Conservation (phyloP, 1,284 basidiomycete species). For the Puccinia horiana region DNA sequence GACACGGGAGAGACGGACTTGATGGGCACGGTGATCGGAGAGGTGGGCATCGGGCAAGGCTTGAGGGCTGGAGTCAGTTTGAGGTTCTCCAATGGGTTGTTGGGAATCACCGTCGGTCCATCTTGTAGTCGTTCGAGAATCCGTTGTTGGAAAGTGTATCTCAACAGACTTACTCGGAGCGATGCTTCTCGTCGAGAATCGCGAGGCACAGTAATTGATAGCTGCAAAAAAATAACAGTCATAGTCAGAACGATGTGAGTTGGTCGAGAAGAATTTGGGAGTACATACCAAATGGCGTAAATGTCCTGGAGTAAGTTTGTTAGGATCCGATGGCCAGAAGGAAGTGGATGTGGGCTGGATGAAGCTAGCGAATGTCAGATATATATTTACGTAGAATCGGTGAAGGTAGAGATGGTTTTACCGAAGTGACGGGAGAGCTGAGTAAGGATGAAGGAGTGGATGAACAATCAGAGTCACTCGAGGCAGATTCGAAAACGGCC, state of each 20-base stretch:
- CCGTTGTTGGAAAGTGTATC: slow-evolving; percentile 1
- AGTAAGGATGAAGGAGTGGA: neutral
- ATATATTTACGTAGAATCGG: neutral
- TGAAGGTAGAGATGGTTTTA: neutral
- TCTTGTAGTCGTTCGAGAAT: neutral
- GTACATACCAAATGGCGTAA: slow-evolving; percentile 16
- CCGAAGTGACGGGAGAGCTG: slow-evolving; percentile 21
- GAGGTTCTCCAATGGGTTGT: neutral
- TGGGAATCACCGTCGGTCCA: neutral
- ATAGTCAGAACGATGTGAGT: neutral
- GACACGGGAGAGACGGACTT: neutral
- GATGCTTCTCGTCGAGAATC: neutral
- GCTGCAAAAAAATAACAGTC: neutral
- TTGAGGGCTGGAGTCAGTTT: neutral
- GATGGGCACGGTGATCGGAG: neutral
- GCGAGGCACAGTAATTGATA: neutral
- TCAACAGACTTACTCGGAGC: neutral
- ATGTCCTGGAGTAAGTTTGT: slow-evolving; percentile 7
- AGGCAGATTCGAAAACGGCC: neutral
- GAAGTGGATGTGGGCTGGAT: neutral
- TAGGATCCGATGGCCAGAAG: slow-evolving; percentile 26
- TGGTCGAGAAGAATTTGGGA: neutral
- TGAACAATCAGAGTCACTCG: slow-evolving; percentile 12
- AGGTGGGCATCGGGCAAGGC: neutral
- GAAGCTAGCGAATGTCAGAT: neutral